phyloP scores from a whole-genome alignment of 495 filamentous ascomycete genomes.

The Xylaria intraflava region DNA sequence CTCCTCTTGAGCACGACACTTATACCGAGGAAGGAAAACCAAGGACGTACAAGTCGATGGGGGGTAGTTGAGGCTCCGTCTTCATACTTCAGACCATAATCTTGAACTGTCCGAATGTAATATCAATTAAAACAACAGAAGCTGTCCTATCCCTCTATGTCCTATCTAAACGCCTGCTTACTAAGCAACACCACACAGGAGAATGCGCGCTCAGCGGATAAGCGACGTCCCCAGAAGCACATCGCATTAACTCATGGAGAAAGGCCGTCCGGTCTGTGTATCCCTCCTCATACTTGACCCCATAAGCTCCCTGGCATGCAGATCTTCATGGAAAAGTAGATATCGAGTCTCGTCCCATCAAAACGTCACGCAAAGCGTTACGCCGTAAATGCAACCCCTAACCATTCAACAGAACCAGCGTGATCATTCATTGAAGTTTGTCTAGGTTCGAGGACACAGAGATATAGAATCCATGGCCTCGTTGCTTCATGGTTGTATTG shows the following conservation, averaged over 20 bases:
- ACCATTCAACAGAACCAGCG: not conserved
- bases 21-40: too few species aligned
- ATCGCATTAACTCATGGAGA: not conserved
- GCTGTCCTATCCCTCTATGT: conserved; percentile 13
- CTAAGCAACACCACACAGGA: conserved; percentile 11
- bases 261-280: conserved; percentile 11
- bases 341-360: conserved; percentile 10
- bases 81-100: not conserved
- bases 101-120: conserved; percentile 5
- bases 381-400: conserved; percentile 21
- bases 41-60: not conserved
- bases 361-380: conserved; percentile 23
- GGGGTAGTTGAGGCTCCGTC: not conserved
- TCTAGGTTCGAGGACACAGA: not conserved
- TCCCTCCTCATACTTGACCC: conserved; percentile 10
- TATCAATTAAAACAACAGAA: conserved; percentile 13
- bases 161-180: conserved; percentile 17
- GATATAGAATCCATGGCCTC: conserved; percentile 3
- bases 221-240: not conserved
- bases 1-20: too few species aligned
- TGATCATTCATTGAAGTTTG: conserved; percentile 1
- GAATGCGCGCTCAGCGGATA: conserved; percentile 1
- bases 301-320: conserved; percentile 20
- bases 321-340: conserved; percentile 15
- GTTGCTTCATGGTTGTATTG: not conserved